phyloP scores from a whole-genome alignment of 257 asterid genomes.

The Solanum appendiculatum region DNA sequence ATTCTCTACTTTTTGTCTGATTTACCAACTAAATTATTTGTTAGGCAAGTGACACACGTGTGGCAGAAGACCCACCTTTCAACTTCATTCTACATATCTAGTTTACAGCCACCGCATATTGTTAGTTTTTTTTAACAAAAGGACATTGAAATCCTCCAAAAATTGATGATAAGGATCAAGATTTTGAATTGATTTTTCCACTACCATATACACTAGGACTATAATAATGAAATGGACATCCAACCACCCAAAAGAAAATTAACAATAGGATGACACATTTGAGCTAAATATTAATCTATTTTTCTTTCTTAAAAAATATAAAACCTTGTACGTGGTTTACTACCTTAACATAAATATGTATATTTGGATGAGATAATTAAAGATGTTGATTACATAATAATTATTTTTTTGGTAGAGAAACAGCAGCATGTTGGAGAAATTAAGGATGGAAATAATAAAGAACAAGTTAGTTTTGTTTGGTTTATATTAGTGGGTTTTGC shows the following conservation, averaged over 20 bases:
- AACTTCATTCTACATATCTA: background rate
- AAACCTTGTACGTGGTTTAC: background rate
- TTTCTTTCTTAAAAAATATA: background rate
- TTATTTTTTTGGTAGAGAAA: too few species aligned
- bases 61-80: conserved; percentile 34
- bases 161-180: background rate
- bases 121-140: background rate
- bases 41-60: conserved; percentile 16
- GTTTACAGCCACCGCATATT: background rate
- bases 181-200: background rate
- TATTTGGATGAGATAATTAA: background rate
- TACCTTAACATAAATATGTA: background rate
- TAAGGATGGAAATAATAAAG: background rate
- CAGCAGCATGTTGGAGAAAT: background rate
- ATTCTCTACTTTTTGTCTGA: background rate
- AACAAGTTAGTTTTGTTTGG: background rate
- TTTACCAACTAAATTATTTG: background rate
- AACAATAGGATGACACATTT: background rate
- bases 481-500: background rate
- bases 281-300: background rate
- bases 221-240: background rate
- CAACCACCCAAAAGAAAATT: background rate
- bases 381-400: background rate
- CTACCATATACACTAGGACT: background rate
- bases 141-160: background rate